phyloP scores from a whole-genome alignment of 2,329 filamentous ascomycete species.

The Microsporum audouinii region DNA sequence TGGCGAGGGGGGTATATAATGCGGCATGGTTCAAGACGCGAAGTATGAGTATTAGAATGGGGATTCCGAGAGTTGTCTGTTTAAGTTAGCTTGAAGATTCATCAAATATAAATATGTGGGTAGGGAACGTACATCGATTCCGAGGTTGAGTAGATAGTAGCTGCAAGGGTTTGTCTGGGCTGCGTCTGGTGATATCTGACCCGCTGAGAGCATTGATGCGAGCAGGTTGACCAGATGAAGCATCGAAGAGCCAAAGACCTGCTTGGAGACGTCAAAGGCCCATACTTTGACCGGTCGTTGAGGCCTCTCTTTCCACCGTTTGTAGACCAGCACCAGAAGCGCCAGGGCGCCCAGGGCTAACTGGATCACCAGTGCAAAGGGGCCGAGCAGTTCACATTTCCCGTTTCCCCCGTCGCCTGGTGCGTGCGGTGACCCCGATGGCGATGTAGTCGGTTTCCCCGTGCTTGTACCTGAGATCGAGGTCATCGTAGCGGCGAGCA shows the following conservation, averaged over 20 bases:
- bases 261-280: conserved; percentile 96
- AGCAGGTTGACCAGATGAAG: conserved; percentile 87
- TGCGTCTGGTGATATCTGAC: conserved; percentile 49
- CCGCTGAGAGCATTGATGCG: conserved; percentile 92
- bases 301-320: conserved; percentile 82
- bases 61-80: conserved; percentile 90
- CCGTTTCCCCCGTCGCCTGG: conserved; percentile 44
- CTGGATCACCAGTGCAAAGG: conserved; percentile 86
- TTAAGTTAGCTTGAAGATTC: not conserved
- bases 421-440: conserved; percentile 9
- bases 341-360: conserved; percentile 73
- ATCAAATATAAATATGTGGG: not conserved
- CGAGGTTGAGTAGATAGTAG: conserved; percentile 88
- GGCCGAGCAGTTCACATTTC: conserved; percentile 77
- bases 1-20: conserved; percentile 63
- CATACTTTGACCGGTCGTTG: conserved; percentile 91
- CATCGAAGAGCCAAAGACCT: conserved; percentile 85
- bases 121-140: conserved; percentile 60
- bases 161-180: conserved; percentile 80
- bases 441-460: conserved; percentile 3
- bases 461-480: not conserved
- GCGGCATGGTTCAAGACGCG: conserved; percentile 63
- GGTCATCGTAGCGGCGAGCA: conserved; percentile 13
- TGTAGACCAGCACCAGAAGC: conserved; percentile 76
- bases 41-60: conserved; percentile 82